Conservation (phyloP, 805 yeast species). For the Saturnispora dispora region DNA sequence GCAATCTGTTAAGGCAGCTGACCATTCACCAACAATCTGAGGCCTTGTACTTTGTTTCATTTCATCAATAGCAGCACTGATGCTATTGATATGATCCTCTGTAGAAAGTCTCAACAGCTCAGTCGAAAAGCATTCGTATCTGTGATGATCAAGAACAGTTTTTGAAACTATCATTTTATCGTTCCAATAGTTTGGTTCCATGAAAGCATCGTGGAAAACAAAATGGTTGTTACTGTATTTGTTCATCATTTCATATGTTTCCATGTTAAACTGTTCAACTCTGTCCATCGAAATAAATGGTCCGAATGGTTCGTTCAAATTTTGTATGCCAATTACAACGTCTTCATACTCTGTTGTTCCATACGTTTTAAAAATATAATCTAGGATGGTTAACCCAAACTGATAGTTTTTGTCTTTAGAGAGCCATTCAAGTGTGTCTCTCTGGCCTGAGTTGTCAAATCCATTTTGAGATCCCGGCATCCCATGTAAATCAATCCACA, state of each 20-base stretch:
- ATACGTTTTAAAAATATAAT: slow-evolving; percentile 43
- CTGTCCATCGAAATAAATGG: slow-evolving; percentile 37
- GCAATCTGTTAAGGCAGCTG: slow-evolving; percentile 90
- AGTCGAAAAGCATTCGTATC: slow-evolving; percentile 78
- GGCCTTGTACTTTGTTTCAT: slow-evolving; percentile 31
- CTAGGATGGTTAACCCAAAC: slow-evolving; percentile 41
- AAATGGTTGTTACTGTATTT: slow-evolving; percentile 33
- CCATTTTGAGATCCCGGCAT: slow-evolving; percentile 98
- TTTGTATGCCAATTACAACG: slow-evolving; percentile 60
- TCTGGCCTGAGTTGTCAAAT: slow-evolving; percentile 84
- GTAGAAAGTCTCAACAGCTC: slow-evolving; percentile 47
- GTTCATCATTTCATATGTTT: slow-evolving; percentile 38
- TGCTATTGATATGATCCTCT: slow-evolving; percentile 50
- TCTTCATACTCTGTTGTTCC: slow-evolving; percentile 40
- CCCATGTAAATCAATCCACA: slow-evolving; percentile 91
- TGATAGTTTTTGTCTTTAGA: slow-evolving; percentile 31
- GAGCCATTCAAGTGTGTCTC: slow-evolving; percentile 44
- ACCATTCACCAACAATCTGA: slow-evolving; percentile 71
- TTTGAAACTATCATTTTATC: slow-evolving; percentile 25
- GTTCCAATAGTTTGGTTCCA: slow-evolving; percentile 48
- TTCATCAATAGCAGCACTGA: slow-evolving; percentile 40
- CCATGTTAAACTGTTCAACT: slow-evolving; percentile 31
- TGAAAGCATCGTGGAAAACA: slow-evolving; percentile 61
- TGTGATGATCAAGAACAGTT: slow-evolving; percentile 80
- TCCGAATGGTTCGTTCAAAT: slow-evolving; percentile 66